Evolutionary conservation across 176 grass and related monocot genomes (phyloP).

Genomic region (Cenchrus fungigraminus): DNA sequence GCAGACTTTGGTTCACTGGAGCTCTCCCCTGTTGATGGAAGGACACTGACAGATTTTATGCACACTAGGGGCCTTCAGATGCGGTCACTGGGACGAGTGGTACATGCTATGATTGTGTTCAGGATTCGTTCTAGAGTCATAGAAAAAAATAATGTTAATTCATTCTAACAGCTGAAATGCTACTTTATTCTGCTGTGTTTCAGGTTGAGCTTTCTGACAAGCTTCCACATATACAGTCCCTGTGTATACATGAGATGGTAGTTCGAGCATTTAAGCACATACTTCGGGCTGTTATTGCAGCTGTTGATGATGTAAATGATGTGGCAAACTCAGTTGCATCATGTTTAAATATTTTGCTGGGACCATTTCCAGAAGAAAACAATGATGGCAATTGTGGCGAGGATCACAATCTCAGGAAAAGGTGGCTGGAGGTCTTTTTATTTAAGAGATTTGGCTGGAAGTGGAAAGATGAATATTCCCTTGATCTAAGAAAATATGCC

Average conservation of each 20-base stretch:
- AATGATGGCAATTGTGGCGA: slow-evolving; percentile 29
- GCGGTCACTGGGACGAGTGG: slow-evolving; percentile 90
- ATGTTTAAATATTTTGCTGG: slow-evolving; percentile 91
- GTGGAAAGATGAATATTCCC: slow-evolving; percentile 77
- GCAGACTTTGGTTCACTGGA: slow-evolving; percentile 96
- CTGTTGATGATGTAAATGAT: slow-evolving; percentile 72
- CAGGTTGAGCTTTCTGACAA: slow-evolving; percentile 96
- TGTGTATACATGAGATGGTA: slow-evolving; percentile 99
- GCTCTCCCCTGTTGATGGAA: slow-evolving; percentile 99
- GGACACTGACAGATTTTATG: slow-evolving; percentile 99
- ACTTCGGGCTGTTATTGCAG: slow-evolving; percentile 81
- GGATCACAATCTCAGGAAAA: slow-evolving; percentile 78
- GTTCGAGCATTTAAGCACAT: slow-evolving; percentile 98
- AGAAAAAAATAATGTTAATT: slow-evolving; percentile 20
- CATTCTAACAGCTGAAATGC: slow-evolving; percentile 27
- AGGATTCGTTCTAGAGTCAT: slow-evolving; percentile 35
- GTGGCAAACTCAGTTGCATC: slow-evolving; percentile 72
- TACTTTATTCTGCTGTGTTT: slow-evolving; percentile 38
- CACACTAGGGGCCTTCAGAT: slow-evolving; percentile 97
- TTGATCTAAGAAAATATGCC: slow-evolving; percentile 91
- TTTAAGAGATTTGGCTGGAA: slow-evolving; percentile 80
- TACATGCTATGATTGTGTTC: slow-evolving; percentile 45
- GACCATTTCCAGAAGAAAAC: slow-evolving; percentile 71
- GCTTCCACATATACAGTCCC: slow-evolving; percentile 94
- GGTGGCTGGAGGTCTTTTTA: slow-evolving; percentile 84